Conservation (phyloP, 1,139 yeast genomes). For the Williopsis jadinii region DNA sequence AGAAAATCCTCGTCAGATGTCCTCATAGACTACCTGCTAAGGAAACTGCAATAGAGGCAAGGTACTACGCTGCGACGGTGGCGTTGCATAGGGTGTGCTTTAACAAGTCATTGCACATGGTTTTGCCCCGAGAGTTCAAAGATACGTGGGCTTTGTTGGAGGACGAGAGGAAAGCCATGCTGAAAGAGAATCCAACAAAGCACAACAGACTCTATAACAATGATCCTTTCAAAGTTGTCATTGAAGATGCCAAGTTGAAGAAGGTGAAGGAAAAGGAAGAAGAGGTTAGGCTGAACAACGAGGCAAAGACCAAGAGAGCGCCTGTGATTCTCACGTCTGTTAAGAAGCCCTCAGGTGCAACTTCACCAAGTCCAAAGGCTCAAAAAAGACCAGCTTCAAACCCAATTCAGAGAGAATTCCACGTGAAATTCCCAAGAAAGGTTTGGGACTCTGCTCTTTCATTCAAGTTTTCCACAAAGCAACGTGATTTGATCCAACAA, state of each 20-base stretch:
- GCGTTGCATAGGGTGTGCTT: constrained; percentile 75
- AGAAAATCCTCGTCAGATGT: constrained; percentile 51
- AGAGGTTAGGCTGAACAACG: constrained; percentile 30
- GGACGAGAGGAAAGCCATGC: constrained; percentile 39
- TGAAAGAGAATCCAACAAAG: constrained; percentile 37
- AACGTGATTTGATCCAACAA: constrained; percentile 46
- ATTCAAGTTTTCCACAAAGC: constrained; percentile 29
- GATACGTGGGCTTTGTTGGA: constrained; percentile 74
- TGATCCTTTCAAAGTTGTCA: constrained; percentile 63
- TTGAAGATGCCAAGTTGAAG: constrained; percentile 44
- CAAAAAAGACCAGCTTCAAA: background rate
- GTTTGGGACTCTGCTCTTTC: constrained; percentile 62
- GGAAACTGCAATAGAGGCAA: constrained; percentile 79
- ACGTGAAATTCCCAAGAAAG: constrained; percentile 43
- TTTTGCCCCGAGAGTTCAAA: constrained; percentile 77
- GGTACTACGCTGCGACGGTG: constrained; percentile 86
- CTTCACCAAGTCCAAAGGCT: background rate
- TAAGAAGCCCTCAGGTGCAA: constrained; percentile 5
- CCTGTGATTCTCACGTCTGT: constrained; percentile 35
- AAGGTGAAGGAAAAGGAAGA: constrained; percentile 39
- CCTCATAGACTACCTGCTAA: constrained; percentile 27
- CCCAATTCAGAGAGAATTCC: constrained; percentile 4
- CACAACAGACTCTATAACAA: constrained; percentile 51
- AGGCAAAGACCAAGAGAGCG: constrained; percentile 29
- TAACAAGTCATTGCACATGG: constrained; percentile 78